Evolutionary conservation across 176 grass and related monocot genomes (phyloP).

Genomic region (Alloteropsis semialata): DNA sequence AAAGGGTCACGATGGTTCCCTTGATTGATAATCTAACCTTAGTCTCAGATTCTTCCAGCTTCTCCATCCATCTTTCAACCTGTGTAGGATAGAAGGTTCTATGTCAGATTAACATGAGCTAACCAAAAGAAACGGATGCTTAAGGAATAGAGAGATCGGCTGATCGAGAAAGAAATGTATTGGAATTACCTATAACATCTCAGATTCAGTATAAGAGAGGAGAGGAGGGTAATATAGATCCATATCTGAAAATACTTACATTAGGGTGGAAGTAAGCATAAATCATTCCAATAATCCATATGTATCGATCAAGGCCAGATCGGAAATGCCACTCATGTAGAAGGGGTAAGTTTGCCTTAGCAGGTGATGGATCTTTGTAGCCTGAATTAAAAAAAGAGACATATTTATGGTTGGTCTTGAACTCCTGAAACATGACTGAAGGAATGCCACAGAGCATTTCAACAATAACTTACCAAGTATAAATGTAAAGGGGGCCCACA

Average conservation of each 20-base stretch:
- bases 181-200: not conserved
- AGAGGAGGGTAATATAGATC: not conserved
- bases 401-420: not conserved
- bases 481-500: conserved; percentile 86
- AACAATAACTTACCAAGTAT: conserved; percentile 62
- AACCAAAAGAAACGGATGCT: not conserved
- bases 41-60: conserved; percentile 89
- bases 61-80: conserved; percentile 98
- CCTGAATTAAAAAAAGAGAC: conserved; percentile 41
- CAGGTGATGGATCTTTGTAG: conserved; percentile 84
- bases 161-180: not conserved
- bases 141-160: not conserved
- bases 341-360: conserved; percentile 63
- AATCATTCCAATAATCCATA: conserved; percentile 99
- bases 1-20: conserved; percentile 62
- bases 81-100: conserved; percentile 25
- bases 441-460: not conserved
- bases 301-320: conserved; percentile 93
- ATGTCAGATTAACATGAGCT: not conserved
- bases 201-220: not conserved
- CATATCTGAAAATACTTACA: conserved; percentile 51
- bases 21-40: conserved; percentile 84
- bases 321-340: conserved; percentile 98
- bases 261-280: conserved; percentile 98
- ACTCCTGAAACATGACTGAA: not conserved